Evolutionary conservation across 176 grass and related monocot genomes (phyloP), one percentile per base, ranked within the genome.

Genomic region (Dactylis glomerata): DNA sequence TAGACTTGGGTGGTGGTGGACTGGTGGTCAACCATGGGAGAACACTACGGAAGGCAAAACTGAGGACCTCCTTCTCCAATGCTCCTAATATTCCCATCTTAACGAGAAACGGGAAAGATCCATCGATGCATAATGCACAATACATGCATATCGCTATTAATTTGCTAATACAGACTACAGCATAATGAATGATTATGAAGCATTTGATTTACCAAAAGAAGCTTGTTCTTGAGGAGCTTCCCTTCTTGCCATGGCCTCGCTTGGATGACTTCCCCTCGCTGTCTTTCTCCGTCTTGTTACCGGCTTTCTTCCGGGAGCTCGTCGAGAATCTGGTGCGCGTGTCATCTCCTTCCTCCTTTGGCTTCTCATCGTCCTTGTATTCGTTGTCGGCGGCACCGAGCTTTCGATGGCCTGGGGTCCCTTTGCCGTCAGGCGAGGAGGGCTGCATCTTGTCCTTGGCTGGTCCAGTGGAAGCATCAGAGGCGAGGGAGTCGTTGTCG

Each of bases 381-480:
- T 40, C 8, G 16, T 8, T 41, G 10, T 2, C 30, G 57, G 30
- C 10, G 5, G 32, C 24, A 22, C 57, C 28, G 15, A 44, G 15
- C 61, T 61, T 76, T 16, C 9, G 47, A 33, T 14, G 68, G 14
- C 37, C 37, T 54, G 34, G 52, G 0, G 32, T 58, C 15, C 80
- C 58, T 22, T 75, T 52, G 37, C 22, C 19, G 36, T 81, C 81
- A 12, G 58, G 81, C 30, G 36, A 57, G 24, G 89, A 16, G 2
- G 85, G 73, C 70, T 74, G 70, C 63, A 40, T 14, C 81, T 85
- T 93, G 45, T 26, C 73, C 16, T 88, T 87, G 14, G 91, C 73
- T 24, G 89, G 90, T 14, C 92, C 94, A 11, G 92, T 97, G 3
- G 94, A 97, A 45, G 94, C 94, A 82, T 97, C 94, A 19, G 94